Evolutionary conservation across 768 basidiomycete genomes (phyloP), one percentile per base, ranked within the genome.

Genomic region (Tulasnella sp.): DNA sequence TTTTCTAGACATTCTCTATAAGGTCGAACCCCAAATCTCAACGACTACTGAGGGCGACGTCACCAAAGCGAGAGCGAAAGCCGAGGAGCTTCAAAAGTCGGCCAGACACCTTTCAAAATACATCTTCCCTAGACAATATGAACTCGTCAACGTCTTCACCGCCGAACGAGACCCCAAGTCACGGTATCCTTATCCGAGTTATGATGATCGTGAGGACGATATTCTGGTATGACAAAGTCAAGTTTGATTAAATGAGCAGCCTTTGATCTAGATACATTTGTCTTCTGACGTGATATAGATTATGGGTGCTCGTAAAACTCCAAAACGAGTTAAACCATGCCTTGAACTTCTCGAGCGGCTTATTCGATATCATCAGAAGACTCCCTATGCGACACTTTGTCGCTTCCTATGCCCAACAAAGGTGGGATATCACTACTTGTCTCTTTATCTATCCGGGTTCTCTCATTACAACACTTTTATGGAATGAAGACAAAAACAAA

Each of bases 111-210:
- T 51, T 25, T 62, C 68, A 31, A 92, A 92, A 71, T 85, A 91
- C 65, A 73, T 98, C 1, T 94, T 98, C 65, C 83, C 92, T 8
- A 76, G 83, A 42, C 87, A 92, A 64, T 90, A 83, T 65, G 78
- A 79, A 0, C 67, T 96, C 1, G 66, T 74, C 3, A 85, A 73
- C 63, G 76, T 83, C 1, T 92, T 92, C 61, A 24, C 34, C 42
- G 27, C 30, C 10, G 21, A 44, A 24, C 31, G 43, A 15, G 60
- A 61, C n/a, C 46, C n/a, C 9, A 62, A 63, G 15, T 21, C 59
- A 12, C 34, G 10, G 12, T 21, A 41, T 25, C 57, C 57, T 24
- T 48, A 29, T 15, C 46, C 57, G 21, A 3, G 15, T 15, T 50
- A 31, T 31, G 49, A 49, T 17, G 79, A 86, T 64, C 76, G 83